phyloP scores from a whole-genome alignment of 2,329 filamentous ascomycete species.

The Stylonectria norvegica region DNA sequence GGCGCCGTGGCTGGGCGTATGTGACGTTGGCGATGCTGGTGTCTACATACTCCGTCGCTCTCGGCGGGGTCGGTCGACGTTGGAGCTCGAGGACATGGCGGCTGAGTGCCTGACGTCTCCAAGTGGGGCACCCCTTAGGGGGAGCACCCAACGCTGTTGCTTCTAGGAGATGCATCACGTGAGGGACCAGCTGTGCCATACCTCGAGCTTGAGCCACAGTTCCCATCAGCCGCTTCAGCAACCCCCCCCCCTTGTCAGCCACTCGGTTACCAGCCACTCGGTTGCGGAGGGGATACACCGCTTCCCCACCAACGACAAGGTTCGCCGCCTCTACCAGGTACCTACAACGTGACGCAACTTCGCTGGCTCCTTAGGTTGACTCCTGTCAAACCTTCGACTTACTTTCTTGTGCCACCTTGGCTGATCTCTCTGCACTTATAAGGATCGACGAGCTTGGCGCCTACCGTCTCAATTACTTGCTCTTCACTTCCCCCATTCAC shows the following conservation, averaged over 20 bases:
- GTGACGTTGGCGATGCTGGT: constrained; percentile 10
- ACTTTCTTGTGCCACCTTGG: too few species aligned
- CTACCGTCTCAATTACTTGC: constrained; percentile 3
- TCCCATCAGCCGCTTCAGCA: too few species aligned
- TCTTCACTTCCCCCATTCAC: not conserved
- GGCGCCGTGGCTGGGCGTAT: not conserved
- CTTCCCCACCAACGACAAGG: constrained; percentile 22
- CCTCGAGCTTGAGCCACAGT: too few species aligned
- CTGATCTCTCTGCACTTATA: too few species aligned
- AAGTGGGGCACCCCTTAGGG: too few species aligned
- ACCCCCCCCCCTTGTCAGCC: too few species aligned
- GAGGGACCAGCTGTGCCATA: too few species aligned
- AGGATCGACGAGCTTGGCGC: constrained; percentile 3
- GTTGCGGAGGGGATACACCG: constrained; percentile 19
- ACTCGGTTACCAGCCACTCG: too few species aligned
- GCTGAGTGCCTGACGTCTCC: constrained; percentile 33
- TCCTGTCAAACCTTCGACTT: too few species aligned
- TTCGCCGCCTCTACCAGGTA: constrained; percentile 28
- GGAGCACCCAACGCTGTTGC: too few species aligned
- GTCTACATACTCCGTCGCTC: constrained; percentile 1
- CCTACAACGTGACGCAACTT: constrained; percentile 32
- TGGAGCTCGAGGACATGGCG: constrained; percentile 22
- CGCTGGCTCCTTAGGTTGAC: constrained; percentile 13
- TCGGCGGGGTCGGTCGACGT: constrained; percentile 25
- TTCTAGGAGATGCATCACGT: too few species aligned